Conservation (phyloP, 1,284 basidiomycete genomes). For the Rhizoctonia solani region DNA sequence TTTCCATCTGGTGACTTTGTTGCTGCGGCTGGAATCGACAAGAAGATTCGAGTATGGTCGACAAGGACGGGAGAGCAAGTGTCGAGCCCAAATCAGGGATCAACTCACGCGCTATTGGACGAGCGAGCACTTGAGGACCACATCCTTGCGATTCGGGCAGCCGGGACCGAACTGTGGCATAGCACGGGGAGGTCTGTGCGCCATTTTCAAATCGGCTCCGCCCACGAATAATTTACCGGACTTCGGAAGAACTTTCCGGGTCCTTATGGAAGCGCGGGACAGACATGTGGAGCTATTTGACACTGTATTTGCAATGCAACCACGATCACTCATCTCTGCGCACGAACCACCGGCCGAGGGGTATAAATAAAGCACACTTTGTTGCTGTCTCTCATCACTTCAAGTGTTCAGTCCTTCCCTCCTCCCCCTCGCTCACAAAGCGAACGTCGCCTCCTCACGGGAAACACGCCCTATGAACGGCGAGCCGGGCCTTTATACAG, state of each 20-base stretch:
- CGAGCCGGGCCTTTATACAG: slow-evolving; percentile 33
- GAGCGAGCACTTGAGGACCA: not conserved
- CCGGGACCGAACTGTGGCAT: not conserved
- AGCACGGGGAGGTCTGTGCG: slow-evolving; percentile 1
- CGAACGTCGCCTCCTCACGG: slow-evolving; percentile 1
- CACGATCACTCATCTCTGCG: slow-evolving; percentile 10
- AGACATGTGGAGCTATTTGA: slow-evolving; percentile 27
- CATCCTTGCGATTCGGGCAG: slow-evolving; percentile 15
- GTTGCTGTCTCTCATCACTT: not conserved
- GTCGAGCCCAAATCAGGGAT: not conserved
- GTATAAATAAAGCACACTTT: slow-evolving; percentile 4
- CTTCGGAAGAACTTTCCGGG: slow-evolving; percentile 18
- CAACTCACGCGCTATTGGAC: not conserved
- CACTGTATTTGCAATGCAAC: slow-evolving; percentile 29
- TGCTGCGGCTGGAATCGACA: slow-evolving; percentile 28
- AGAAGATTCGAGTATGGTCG: slow-evolving; percentile 25
- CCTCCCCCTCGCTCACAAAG: slow-evolving; percentile 11
- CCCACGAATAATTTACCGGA: slow-evolving; percentile 1
- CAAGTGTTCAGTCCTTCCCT: slow-evolving; percentile 6
- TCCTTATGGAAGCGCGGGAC: slow-evolving; percentile 11
- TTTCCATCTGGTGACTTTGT: slow-evolving; percentile 31
- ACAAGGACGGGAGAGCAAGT: slow-evolving; percentile 29
- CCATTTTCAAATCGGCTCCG: slow-evolving; percentile 21
- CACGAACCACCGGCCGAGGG: not conserved
- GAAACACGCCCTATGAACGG: slow-evolving; percentile 15